Base-by-base conservation (phyloP, 805 yeast species). In the Candida ponderosae region DNA sequence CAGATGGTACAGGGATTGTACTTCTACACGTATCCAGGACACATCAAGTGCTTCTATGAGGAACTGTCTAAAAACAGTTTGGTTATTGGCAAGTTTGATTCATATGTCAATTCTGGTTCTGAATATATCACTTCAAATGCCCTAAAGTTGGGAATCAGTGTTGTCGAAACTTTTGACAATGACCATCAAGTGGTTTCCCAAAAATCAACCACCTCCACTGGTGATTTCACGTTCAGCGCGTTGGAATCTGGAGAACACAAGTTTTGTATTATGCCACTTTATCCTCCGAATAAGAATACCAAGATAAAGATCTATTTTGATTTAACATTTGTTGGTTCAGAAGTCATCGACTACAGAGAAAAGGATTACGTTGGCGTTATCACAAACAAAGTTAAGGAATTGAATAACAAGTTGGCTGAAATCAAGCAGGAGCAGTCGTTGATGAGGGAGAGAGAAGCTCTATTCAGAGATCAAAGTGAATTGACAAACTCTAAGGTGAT, bases 191-290 rank as follows among this genome's bases (percentile, higher is more conserved):
- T 87, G 19, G 79, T 79, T 28, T 59, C 68, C 41, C 95, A 86
- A 57, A 75, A 68, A 51, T 75, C 79, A 20, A 24, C 15, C n/a
- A 46, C 69, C 3, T 63, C 84, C 11, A 60, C 57, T 29, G 84
- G 87, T 14, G 80, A 79, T 43, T 83, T 86, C 59, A 71, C 88
- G 23, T 88, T 85, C 66, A 81, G 89, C 11, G 83, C 96, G 1
- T 63, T 77, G 33, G 95, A 83, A 37, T 66, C 81, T 10, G 96
- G 96, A 29, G 94, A 84, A 56, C 96, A 88, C 66, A 70, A 72
- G 50, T 70, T 89, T 50, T 88, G 97, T 62, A 64, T 88, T 58
- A 78, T 77, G 30, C 78, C 78, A 35, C 52, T 54, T 35, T 70
- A 63, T 43, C 53, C 65, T 2, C 11, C 11, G 7, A 60, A 59